phyloP scores from a whole-genome alignment of 192 early-diverging fungal genomes.

The Chytriomyces hyalinus region DNA sequence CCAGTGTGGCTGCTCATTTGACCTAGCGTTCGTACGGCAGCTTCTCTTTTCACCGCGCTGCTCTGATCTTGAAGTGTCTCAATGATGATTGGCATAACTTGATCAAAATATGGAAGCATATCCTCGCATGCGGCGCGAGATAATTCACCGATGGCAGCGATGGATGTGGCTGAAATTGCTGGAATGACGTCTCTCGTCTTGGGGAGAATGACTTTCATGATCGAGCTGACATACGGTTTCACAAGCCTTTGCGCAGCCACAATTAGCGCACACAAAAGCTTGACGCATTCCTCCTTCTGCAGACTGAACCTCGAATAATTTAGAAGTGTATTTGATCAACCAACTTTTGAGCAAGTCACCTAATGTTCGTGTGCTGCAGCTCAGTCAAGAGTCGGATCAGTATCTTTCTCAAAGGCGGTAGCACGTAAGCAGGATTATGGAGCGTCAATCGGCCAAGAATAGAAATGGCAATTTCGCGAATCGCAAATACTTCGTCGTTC shows the following conservation, averaged over 20 bases:
- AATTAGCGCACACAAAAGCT: conserved; percentile 77
- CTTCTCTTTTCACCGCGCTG: conserved; percentile 80
- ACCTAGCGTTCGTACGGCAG: conserved; percentile 84
- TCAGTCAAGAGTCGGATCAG: conserved; percentile 88
- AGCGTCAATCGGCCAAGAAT: conserved; percentile 86
- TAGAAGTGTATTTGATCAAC: neutral
- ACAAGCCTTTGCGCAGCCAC: conserved; percentile 78
- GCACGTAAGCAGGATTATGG: conserved; percentile 90
- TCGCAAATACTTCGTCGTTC: conserved; percentile 90
- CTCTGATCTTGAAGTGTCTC: conserved; percentile 88
- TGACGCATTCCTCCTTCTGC: conserved; percentile 86
- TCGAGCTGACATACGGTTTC: conserved; percentile 88
- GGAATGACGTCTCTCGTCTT: conserved; percentile 73
- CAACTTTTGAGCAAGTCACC: conserved; percentile 31
- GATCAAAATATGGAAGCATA: conserved; percentile 78
- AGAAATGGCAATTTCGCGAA: conserved; percentile 78
- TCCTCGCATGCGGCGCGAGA: conserved; percentile 84
- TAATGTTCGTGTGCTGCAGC: conserved; percentile 82
- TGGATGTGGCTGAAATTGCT: conserved; percentile 77
- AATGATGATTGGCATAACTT: conserved; percentile 84
- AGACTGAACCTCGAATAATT: conserved; percentile 46
- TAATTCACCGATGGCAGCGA: conserved; percentile 83
- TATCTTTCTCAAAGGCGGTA: conserved; percentile 86
- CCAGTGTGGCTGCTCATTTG: conserved; percentile 86
- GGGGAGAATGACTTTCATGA: conserved; percentile 82